Base-by-base conservation (phyloP, 164 flowering plant genomes). In the Annona cherimola region DNA sequence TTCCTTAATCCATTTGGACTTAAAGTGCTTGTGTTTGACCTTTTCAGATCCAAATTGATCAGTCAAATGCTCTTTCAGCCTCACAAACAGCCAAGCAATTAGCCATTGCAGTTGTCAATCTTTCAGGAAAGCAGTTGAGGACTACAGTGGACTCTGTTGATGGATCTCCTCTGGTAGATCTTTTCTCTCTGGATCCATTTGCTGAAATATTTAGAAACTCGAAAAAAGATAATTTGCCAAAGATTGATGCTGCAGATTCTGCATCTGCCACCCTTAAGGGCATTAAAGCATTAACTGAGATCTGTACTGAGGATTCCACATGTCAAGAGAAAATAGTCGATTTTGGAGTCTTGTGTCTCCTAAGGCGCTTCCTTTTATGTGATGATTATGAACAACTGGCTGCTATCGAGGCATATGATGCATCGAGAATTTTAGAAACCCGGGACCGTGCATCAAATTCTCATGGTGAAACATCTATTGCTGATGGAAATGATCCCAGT, bases 341-440 rank as follows among this genome's bases (percentile, higher is more conserved):
- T 75, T 83, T 80, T 75, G 99, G 99, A 64, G 85, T 93, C 14
- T 68, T 96, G 59, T 90, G 88, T 77, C 82, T 96, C 82, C 85
- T 96, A 45, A 85, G 93, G 67, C 95, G 98, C 67, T 82, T 86
- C 75, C 76, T 96, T 69, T 71, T 96, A 68, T 73, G 84, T 61
- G 99, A 93, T 85, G 99, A 96, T 82, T 96, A 88, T 82, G 99
- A 96, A 75, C 87, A 89, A 60, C 86, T 96, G 45, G 93, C 97
- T 82, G 99, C 99, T 69, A 86, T 75, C 69, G 93, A 95, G 82
- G 86, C 99, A 71, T 96, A 96, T 84, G 92, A 91, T 85, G 99
- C 97, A 75, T 93, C 98, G 66, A 86, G 90, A 74, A 81, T 78
- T 60, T 79, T 65, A 65, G 97, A 90, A 75, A 79, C 83, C 44